phyloP scores from a whole-genome alignment of 2,329 filamentous ascomycete species.

The Colletotrichum sp. region DNA sequence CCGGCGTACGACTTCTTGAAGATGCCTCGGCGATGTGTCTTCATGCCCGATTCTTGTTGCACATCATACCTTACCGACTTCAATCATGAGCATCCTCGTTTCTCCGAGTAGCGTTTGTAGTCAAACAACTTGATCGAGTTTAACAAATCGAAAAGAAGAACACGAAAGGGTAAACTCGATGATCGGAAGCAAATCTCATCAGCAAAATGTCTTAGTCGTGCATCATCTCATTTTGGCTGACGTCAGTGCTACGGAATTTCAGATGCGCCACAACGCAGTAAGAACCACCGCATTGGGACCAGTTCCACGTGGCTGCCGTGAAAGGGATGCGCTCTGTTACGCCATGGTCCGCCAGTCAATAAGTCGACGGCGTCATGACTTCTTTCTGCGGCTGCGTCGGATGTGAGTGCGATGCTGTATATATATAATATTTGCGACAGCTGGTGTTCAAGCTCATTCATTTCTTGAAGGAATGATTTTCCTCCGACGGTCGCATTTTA shows the following conservation, averaged over 20 bases:
- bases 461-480: not conserved
- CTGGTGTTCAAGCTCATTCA: fast-evolving
- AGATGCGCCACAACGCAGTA: not conserved
- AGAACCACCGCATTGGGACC: not conserved
- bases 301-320: not conserved
- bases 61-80: not conserved
- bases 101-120: not conserved
- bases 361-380: conserved; percentile 6
- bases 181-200: not conserved
- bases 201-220: not conserved
- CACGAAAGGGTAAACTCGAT: not conserved
- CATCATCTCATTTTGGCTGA: not conserved
- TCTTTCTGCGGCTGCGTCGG: not conserved
- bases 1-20: not conserved
- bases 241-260: not conserved
- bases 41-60: not conserved
- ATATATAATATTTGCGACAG: not conserved
- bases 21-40: not conserved
- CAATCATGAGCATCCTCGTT: not conserved
- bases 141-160: not conserved
- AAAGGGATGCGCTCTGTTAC: not conserved
- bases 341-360: not conserved
- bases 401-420: not conserved
- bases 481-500: not conserved
- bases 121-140: not conserved